A percentile compares a stretch with the other conserved stretches of the same genome.
Evolutionary conservation across 495 filamentous ascomycete genomes (phyloP).

Genomic region (Podospora conica): DNA sequence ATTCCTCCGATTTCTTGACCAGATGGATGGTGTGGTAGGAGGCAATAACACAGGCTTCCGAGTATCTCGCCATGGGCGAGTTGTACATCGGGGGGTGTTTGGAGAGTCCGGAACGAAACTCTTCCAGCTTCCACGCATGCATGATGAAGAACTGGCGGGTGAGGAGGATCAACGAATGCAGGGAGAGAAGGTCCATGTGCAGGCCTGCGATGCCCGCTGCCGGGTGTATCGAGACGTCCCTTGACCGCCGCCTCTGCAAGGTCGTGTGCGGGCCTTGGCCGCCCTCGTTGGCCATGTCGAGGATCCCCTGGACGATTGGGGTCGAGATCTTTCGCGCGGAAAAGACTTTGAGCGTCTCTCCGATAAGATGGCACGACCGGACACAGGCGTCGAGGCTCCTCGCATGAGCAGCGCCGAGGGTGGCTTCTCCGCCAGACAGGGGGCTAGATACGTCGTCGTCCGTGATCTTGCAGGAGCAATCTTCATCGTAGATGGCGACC

Average conservation of each 20-base stretch:
- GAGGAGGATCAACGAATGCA: slow-evolving; percentile 69
- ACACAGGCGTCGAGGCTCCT: slow-evolving; percentile 48
- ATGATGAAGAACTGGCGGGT: slow-evolving; percentile 64
- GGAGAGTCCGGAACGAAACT: slow-evolving; percentile 27
- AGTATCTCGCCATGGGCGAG: slow-evolving; percentile 54
- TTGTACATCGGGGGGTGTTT: slow-evolving; percentile 24
- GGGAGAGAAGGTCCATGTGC: slow-evolving; percentile 63
- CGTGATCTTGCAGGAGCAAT: slow-evolving; percentile 44
- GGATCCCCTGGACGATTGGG: slow-evolving; percentile 57
- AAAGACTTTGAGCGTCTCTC: slow-evolving; percentile 62
- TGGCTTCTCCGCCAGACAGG: slow-evolving; percentile 26
- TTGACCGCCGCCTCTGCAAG: slow-evolving; percentile 47
- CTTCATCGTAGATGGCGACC: slow-evolving; percentile 55
- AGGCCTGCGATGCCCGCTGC: slow-evolving; percentile 57
- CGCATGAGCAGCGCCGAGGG: slow-evolving; percentile 21
- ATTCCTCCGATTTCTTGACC: slow-evolving; percentile 51
- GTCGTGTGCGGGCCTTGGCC: slow-evolving; percentile 37
- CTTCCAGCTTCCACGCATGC: slow-evolving; percentile 31
- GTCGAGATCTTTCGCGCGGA: slow-evolving; percentile 64
- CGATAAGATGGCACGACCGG: slow-evolving; percentile 56
- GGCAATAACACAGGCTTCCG: slow-evolving; percentile 64
- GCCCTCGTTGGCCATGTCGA: slow-evolving; percentile 50
- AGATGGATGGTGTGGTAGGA: slow-evolving; percentile 61
- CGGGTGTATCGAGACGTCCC: slow-evolving; percentile 37
- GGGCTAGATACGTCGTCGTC: slow-evolving; percentile 41